A percentile compares a stretch with the other conserved stretches of the same genome.
Evolutionary conservation across 2,329 filamentous ascomycete genomes (phyloP).

Genomic region (Gyromitra esculenta): DNA sequence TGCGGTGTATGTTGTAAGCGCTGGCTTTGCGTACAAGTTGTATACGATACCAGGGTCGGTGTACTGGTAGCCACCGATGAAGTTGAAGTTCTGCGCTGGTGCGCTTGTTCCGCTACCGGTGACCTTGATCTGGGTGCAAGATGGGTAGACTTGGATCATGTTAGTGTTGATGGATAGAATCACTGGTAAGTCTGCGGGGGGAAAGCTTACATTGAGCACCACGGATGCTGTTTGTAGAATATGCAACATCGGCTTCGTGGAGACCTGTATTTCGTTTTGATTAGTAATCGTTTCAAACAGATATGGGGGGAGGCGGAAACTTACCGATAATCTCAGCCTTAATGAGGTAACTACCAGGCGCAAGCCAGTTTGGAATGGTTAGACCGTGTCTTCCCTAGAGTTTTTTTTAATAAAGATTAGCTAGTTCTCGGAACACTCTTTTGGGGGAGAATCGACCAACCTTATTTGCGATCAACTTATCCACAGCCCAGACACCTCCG

Average conservation of each 20-base stretch:
- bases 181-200: conserved; percentile 59
- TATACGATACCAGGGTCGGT: conserved; percentile 61
- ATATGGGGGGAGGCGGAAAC: neutral
- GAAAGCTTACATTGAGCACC: conserved; percentile 63
- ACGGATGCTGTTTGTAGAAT: conserved; percentile 51
- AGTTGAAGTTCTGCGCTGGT: conserved; percentile 62
- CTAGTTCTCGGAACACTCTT: conserved; percentile 56
- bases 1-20: conserved; percentile 51
- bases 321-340: conserved; percentile 63
- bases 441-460: conserved; percentile 53
- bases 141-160: conserved; percentile 60
- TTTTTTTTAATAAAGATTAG: conserved; percentile 40
- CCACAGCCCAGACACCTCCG: conserved; percentile 61
- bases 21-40: conserved; percentile 51
- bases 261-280: conserved; percentile 58
- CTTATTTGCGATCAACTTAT: conserved; percentile 61
- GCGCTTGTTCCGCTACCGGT: conserved; percentile 58
- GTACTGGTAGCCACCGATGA: conserved; percentile 62
- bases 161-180: conserved; percentile 57
- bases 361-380: conserved; percentile 60
- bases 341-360: conserved; percentile 62
- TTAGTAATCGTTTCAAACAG: neutral
- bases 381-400: conserved; percentile 60
- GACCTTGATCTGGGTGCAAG: conserved; percentile 62
- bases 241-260: conserved; percentile 60